A percentile compares a stretch with the other conserved stretches of the same genome.
phyloP scores from a whole-genome alignment of 1,139 yeast species.

The Blastobotrys petasosporus region DNA sequence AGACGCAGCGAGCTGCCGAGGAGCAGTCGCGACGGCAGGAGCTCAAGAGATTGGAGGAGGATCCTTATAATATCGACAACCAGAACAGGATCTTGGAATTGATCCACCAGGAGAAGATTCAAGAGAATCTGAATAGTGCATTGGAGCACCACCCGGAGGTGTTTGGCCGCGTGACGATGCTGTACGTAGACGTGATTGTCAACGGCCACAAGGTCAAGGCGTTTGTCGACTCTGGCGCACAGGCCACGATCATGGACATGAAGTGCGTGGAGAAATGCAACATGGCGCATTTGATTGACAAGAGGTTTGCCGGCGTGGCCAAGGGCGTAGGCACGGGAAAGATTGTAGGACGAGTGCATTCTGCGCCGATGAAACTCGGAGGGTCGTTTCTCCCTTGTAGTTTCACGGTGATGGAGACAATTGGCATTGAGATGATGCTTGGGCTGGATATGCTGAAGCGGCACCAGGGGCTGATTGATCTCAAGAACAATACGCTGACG shows the following conservation, averaged over 20 bases:
- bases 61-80: slow-evolving; percentile 71
- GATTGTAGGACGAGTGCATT: slow-evolving; percentile 79
- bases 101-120: slow-evolving; percentile 65
- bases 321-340: slow-evolving; percentile 83
- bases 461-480: slow-evolving; percentile 77
- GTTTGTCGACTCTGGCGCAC: slow-evolving; percentile 96
- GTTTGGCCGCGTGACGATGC: slow-evolving; percentile 76
- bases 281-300: slow-evolving; percentile 69
- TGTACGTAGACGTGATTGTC: slow-evolving; percentile 69
- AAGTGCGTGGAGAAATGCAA: slow-evolving; percentile 68
- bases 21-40: slow-evolving; percentile 42
- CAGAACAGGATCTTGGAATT: slow-evolving; percentile 63
- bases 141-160: slow-evolving; percentile 86
- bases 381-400: slow-evolving; percentile 66
- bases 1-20: slow-evolving; percentile 30
- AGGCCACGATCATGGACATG: slow-evolving; percentile 76
- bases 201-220: slow-evolving; percentile 82
- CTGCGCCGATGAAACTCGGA: slow-evolving; percentile 80
- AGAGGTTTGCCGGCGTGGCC: slow-evolving; percentile 74
- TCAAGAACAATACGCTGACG: slow-evolving; percentile 57
- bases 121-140: slow-evolving; percentile 73
- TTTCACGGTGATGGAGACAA: slow-evolving; percentile 72
- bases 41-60: slow-evolving; percentile 44
- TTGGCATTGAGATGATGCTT: slow-evolving; percentile 39
- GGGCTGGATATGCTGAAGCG: slow-evolving; percentile 82